phyloP scores from a whole-genome alignment of 441 rosid genomes.

The Euphorbia celastroides region DNA sequence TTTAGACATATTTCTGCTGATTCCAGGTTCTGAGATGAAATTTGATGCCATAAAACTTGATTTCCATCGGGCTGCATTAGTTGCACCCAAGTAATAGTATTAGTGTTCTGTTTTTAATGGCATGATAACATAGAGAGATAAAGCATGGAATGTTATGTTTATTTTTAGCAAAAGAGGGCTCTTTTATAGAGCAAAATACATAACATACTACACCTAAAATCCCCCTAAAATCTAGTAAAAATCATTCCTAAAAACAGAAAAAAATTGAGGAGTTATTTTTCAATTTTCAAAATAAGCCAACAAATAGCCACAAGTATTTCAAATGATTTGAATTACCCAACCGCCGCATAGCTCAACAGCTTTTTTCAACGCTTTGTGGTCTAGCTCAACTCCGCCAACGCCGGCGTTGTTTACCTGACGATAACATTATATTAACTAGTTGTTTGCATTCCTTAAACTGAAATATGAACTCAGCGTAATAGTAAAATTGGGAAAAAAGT shows the following conservation, averaged over 20 bases:
- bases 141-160: too few relatives aligned
- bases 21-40: slow-evolving; percentile 21
- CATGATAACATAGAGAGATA: too few relatives aligned
- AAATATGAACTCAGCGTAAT: background rate
- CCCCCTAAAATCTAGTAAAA: too few relatives aligned
- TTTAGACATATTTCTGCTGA: slow-evolving; percentile 37
- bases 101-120: too few relatives aligned
- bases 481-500: too few relatives aligned
- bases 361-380: slow-evolving; percentile 14
- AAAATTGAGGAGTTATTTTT: too few relatives aligned
- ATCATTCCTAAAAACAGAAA: too few relatives aligned
- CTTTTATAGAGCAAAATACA: background rate
- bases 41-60: slow-evolving; percentile 25
- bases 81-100: too few relatives aligned
- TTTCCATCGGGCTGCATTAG: slow-evolving; percentile 25
- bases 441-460: background rate
- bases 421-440: background rate
- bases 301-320: too few relatives aligned
- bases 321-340: too few relatives aligned
- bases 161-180: background rate
- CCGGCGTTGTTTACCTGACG: slow-evolving; percentile 47
- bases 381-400: background rate
- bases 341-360: slow-evolving; percentile 18
- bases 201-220: too few relatives aligned
- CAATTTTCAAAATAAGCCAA: too few relatives aligned